phyloP scores from a whole-genome alignment of 345 rosid genomes.

The Melastoma malabathricum region DNA sequence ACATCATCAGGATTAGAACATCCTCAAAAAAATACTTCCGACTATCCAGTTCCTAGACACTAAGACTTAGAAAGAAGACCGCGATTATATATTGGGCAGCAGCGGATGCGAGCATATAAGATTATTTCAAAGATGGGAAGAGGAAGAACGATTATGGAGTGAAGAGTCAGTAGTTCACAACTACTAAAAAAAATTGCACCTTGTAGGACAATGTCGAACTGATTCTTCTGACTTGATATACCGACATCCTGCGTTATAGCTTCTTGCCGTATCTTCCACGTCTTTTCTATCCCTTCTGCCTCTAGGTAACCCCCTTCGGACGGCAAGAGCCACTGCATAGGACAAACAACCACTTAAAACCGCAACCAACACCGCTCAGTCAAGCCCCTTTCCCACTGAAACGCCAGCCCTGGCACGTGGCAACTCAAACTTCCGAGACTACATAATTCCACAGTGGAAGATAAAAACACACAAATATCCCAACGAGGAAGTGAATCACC shows the following conservation, averaged over 20 bases:
- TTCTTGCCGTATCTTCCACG: conserved; percentile 67
- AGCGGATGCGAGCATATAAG: too few species aligned
- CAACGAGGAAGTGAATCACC: conserved; percentile 20
- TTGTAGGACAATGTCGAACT: conserved; percentile 74
- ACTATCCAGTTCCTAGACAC: too few species aligned
- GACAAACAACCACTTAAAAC: conserved; percentile 3
- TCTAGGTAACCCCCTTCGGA: conserved; percentile 74
- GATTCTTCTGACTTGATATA: conserved; percentile 50
- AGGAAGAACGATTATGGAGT: too few species aligned
- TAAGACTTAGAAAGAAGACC: too few species aligned
- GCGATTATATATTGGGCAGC: too few species aligned
- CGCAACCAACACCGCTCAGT: too few species aligned
- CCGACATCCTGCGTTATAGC: conserved; percentile 47
- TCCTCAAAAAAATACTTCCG: background rate
- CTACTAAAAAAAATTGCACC: conserved; percentile 21
- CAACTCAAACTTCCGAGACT: too few species aligned
- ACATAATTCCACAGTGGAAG: too few species aligned
- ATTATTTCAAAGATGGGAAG: too few species aligned
- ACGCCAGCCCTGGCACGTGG: too few species aligned
- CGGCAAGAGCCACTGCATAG: conserved; percentile 73
- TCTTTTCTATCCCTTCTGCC: conserved; percentile 78
- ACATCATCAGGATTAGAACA: background rate
- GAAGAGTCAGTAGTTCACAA: background rate
- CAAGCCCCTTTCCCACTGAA: too few species aligned
- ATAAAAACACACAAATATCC: too few species aligned